Conservation (phyloP, 345 rosid genomes). For the Alliaria petiolata region DNA sequence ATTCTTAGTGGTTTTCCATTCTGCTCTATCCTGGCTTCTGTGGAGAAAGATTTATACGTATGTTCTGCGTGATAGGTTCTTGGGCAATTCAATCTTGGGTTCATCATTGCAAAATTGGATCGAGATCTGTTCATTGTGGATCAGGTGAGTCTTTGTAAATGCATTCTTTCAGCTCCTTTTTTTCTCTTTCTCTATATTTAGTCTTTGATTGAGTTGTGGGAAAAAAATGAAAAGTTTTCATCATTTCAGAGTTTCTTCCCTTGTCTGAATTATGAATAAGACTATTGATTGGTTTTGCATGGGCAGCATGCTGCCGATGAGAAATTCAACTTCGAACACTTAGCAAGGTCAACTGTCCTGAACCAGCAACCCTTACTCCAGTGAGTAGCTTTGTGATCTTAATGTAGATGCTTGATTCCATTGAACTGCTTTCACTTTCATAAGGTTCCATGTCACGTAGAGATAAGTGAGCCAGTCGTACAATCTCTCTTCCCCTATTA, state of each 20-base stretch:
- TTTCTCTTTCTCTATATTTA: conserved; percentile 3
- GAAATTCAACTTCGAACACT: conserved; percentile 87
- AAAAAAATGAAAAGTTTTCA: not conserved
- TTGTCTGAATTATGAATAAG: not conserved
- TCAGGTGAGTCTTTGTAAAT: conserved; percentile 55
- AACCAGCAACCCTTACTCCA: conserved; percentile 93
- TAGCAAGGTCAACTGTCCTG: conserved; percentile 79
- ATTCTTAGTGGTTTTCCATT: not conserved
- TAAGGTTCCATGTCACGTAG: not conserved
- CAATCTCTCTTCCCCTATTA: conserved; percentile 1
- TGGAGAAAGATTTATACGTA: not conserved
- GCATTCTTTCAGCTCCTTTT: conserved; percentile 15
- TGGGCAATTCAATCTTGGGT: conserved; percentile 98
- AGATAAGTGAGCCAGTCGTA: not conserved
- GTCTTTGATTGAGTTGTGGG: not conserved
- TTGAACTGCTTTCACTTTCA: conserved; percentile 7
- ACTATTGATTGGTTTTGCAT: conserved; percentile 26
- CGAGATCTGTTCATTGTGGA: conserved; percentile 93
- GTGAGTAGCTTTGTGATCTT: conserved; percentile 47
- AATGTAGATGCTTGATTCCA: conserved; percentile 10
- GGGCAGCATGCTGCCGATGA: conserved; percentile 99
- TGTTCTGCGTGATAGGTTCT: conserved; percentile 50
- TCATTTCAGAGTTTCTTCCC: not conserved
- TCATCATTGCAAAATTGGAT: conserved; percentile 87
- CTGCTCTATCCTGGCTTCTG: conserved; percentile 6